Conservation (phyloP, 345 rosid species). For the Barbarea vulgaris region DNA sequence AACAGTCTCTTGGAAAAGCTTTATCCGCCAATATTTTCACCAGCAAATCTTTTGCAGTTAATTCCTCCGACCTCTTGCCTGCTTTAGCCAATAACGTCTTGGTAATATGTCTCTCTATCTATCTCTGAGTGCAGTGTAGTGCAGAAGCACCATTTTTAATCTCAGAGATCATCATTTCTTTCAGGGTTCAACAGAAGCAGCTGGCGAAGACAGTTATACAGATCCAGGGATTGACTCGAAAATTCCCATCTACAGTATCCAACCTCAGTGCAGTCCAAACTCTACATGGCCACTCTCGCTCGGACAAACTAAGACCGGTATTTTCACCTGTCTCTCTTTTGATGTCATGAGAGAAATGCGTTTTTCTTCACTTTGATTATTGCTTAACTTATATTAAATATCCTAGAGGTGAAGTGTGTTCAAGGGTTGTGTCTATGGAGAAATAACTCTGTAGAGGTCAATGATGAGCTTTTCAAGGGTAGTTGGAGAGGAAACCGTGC, state of each 20-base stretch:
- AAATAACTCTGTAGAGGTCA: conserved; percentile 63
- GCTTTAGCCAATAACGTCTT: conserved; percentile 50
- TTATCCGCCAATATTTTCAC: conserved; percentile 55
- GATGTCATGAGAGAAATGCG: not conserved
- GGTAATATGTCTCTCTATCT: conserved; percentile 54
- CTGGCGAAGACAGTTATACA: conserved; percentile 37
- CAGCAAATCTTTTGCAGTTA: conserved; percentile 40
- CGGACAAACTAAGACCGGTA: conserved; percentile 9
- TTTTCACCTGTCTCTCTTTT: not conserved
- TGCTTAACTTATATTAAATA: too few species aligned
- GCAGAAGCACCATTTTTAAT: too few species aligned
- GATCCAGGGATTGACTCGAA: conserved; percentile 58
- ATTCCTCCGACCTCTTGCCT: conserved; percentile 47
- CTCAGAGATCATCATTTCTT: conserved; percentile 26
- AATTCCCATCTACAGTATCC: conserved; percentile 59
- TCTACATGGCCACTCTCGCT: conserved; percentile 45
- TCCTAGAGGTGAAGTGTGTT: conserved; percentile 60
- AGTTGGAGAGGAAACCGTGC: conserved; percentile 57
- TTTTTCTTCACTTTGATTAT: not conserved
- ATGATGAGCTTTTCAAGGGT: conserved; percentile 72
- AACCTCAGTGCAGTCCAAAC: conserved; percentile 50
- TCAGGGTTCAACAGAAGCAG: conserved; percentile 63
- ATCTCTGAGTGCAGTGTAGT: not conserved
- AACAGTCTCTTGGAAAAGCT: conserved; percentile 64
- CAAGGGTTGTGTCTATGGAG: conserved; percentile 67